A percentile compares a stretch with the other conserved stretches of the same genome.
Evolutionary conservation across 116 monocot genomes (phyloP).

Genomic region (Cymodocea nodosa): DNA sequence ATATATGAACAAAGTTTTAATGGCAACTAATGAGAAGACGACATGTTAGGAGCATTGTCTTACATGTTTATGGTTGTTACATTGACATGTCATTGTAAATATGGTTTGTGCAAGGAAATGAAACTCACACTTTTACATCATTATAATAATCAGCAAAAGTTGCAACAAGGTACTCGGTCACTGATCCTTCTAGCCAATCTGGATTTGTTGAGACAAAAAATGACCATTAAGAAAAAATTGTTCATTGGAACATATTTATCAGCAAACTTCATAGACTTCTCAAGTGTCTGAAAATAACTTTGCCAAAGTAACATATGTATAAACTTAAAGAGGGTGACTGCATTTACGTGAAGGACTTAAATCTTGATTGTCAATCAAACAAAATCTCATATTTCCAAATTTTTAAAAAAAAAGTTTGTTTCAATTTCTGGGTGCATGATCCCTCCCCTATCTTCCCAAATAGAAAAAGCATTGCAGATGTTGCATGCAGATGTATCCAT

Average conservation of each 20-base stretch:
- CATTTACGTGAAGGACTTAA: no score
- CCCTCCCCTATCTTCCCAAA: no score
- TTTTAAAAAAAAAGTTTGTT: no score
- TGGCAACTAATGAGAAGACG: not conserved
- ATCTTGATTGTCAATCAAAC: no score
- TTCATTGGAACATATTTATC: not conserved
- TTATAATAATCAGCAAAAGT: slow-evolving; percentile 90
- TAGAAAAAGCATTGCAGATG: no score
- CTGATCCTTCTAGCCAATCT: slow-evolving; percentile 96
- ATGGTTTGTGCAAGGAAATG: not conserved
- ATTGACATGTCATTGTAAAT: not conserved
- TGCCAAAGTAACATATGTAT: not conserved
- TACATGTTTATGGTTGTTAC: not conserved
- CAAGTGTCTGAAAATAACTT: not conserved
- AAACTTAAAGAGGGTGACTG: no score
- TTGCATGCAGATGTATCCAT: no score
- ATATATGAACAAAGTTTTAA: no score
- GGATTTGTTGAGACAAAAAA: slow-evolving; percentile 6
- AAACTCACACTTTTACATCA: slow-evolving; percentile 81
- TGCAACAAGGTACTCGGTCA: slow-evolving; percentile 95
- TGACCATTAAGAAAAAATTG: not conserved
- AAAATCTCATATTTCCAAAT: no score
- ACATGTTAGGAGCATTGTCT: not conserved
- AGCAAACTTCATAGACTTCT: not conserved
- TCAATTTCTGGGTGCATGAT: no score